Conservation (phyloP, 371 early-diverging fungal genomes). For the Mortierella sp. region DNA sequence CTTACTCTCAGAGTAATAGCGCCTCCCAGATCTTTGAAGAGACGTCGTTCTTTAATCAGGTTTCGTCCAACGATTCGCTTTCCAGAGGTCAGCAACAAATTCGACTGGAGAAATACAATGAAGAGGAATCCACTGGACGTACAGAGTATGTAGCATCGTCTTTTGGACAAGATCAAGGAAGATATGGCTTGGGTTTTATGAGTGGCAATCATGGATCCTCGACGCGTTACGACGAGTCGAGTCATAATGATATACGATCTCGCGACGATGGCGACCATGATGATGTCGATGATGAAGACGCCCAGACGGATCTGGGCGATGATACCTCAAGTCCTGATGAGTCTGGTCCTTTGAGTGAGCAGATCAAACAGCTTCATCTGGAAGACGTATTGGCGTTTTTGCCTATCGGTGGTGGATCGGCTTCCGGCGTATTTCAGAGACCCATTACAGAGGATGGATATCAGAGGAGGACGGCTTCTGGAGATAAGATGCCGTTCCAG, state of each 20-base stretch:
- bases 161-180: slow-evolving; percentile 7
- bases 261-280: slow-evolving; percentile 10
- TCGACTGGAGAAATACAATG: slow-evolving; percentile 8
- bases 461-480: slow-evolving; percentile 28
- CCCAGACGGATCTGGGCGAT: slow-evolving; percentile 46
- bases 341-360: slow-evolving; percentile 41
- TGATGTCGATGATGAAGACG: slow-evolving; percentile 21
- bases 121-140: slow-evolving; percentile 1
- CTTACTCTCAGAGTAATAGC: slow-evolving; percentile 51
- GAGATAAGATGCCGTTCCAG: slow-evolving; percentile 50
- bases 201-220: neutral
- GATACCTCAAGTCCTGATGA: slow-evolving; percentile 50
- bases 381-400: slow-evolving; percentile 50
- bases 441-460: slow-evolving; percentile 4
- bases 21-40: slow-evolving; percentile 53
- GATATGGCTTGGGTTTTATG: slow-evolving; percentile 31
- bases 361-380: slow-evolving; percentile 48
- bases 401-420: slow-evolving; percentile 32
- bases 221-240: neutral
- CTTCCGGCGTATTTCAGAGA: slow-evolving; percentile 21
- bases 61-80: slow-evolving; percentile 45
- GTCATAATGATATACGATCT: neutral
- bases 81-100: slow-evolving; percentile 25
- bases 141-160: slow-evolving; percentile 22
- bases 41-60: slow-evolving; percentile 52